A percentile compares a stretch with the other conserved stretches of the same genome.
Evolutionary conservation across 768 basidiomycete genomes (phyloP).

Genomic region (Lactarius quietus): DNA sequence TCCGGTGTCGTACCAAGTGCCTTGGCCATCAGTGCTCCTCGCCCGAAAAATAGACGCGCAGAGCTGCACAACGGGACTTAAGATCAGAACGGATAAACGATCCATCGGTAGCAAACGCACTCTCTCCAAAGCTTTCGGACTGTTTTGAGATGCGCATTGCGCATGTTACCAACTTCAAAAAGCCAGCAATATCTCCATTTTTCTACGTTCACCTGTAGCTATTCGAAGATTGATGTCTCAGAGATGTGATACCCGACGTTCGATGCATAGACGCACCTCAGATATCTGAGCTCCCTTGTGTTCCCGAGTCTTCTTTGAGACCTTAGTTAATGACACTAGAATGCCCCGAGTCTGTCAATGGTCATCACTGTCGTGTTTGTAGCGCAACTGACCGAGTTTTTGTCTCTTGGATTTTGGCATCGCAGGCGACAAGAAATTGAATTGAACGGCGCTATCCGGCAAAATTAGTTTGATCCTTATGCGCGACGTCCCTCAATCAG

Average conservation of each 20-base stretch:
- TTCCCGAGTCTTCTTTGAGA: constrained; percentile 87
- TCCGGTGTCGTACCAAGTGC: constrained; percentile 85
- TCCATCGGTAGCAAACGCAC: constrained; percentile 40
- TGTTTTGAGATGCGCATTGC: constrained; percentile 91
- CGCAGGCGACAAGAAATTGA: constrained; percentile 28
- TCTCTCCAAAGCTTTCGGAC: constrained; percentile 93
- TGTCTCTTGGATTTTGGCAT: constrained; percentile 92
- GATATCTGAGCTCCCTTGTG: constrained; percentile 82
- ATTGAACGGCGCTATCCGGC: constrained; percentile 18
- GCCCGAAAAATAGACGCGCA: constrained; percentile 87
- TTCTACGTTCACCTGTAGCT: constrained; percentile 82
- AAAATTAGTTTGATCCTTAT: constrained; percentile 3
- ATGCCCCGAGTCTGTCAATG: constrained; percentile 19
- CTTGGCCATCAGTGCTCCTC: constrained; percentile 90
- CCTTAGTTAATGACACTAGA: constrained; percentile 89
- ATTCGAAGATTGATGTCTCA: constrained; percentile 17
- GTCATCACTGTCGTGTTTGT: constrained; percentile 9
- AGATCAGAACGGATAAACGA: constrained; percentile 13
- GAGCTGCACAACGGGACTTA: constrained; percentile 45
- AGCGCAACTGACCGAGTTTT: constrained; percentile 69
- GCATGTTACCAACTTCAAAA: constrained; percentile 93
- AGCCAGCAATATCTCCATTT: constrained; percentile 96
- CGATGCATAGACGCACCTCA: constrained; percentile 48
- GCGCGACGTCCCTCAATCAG: constrained; percentile 39
- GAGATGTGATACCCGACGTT: not conserved